Evolutionary conservation across 148 eudicot species (phyloP), one percentile per base, ranked within the genome.

Genomic region (Rhododendron williamsianum): DNA sequence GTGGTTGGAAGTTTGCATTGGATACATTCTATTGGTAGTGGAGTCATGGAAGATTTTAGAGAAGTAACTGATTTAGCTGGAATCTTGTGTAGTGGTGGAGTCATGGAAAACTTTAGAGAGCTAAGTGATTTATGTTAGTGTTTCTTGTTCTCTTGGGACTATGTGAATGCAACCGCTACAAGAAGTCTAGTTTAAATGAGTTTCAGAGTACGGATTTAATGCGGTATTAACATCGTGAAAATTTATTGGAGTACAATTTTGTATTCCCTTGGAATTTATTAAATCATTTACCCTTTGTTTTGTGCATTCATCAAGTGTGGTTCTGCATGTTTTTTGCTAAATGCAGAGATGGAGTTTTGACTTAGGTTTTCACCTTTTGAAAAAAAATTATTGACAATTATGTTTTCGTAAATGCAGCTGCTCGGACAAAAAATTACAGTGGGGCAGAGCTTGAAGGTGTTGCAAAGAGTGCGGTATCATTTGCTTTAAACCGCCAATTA

Each of bases 391-490:
- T 25, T 33, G 38, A 19, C 9, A 76, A 58, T 0, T 56, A 33
- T 67, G 1, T 71, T 71, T 63, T n/a, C 3, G 12, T 65, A 8
- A 79, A 84, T 90, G 85, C 88, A 93, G 99, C 99, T 88, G 98
- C 98, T 71, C 90, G 93, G 88, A 92, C 99, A 87, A 97, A 97
- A 91, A 97, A 97, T 87, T 97, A 94, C 81, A 97, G 99, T 91
- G 99, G 99, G 41, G 99, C 99, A 46, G 99, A 97, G 86, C 99
- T 97, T 89, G 99, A 97, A 92, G 99, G 99, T 89, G 98, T 95
- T 83, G 99, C 94, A 36, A 97, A 97, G 89, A 95, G 99, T 94
- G 98, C 99, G 76, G 98, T 94, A 19, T 97, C 99, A n/a, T 97
- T 87, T 91, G 99, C 99, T 78, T 90, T 97, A 86, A 95, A 97